Conservation (phyloP, 2,329 filamentous ascomycete species). For the Endoconidiophora laricicola region DNA sequence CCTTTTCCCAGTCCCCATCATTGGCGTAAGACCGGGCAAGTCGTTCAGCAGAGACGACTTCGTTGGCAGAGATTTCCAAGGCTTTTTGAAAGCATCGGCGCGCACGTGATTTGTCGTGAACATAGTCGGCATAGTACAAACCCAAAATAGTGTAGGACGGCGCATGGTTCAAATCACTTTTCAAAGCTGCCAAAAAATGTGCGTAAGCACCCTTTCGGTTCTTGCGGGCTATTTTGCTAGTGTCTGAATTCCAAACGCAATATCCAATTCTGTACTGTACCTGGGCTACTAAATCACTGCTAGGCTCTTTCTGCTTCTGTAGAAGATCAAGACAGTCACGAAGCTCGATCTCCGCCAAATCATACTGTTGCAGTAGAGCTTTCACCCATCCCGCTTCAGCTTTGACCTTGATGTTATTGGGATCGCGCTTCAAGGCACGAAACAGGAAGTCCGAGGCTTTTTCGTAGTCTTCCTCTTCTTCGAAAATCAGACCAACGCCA, state of each 20-base stretch:
- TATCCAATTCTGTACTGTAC: conserved; percentile 74
- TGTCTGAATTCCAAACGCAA: conserved; percentile 72
- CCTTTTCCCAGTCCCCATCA: conserved; percentile 86
- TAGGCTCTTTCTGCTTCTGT: conserved; percentile 39
- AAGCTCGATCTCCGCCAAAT: conserved; percentile 49
- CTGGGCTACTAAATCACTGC: conserved; percentile 56
- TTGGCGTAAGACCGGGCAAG: conserved; percentile 77
- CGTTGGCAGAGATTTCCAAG: conserved; percentile 75
- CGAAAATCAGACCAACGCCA: conserved; percentile 77
- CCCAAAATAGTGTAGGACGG: conserved; percentile 85
- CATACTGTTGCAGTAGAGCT: conserved; percentile 62
- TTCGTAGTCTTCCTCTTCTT: conserved; percentile 79
- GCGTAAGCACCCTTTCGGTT: conserved; percentile 68
- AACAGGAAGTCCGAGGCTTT: conserved; percentile 67
- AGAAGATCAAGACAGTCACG: conserved; percentile 52
- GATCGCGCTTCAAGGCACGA: conserved; percentile 57
- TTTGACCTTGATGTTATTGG: conserved; percentile 58
- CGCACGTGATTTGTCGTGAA: conserved; percentile 69
- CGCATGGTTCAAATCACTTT: conserved; percentile 73
- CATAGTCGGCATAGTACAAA: conserved; percentile 81
- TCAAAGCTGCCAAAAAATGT: conserved; percentile 68
- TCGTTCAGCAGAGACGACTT: conserved; percentile 73
- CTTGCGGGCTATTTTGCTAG: conserved; percentile 57
- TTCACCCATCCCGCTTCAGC: conserved; percentile 88
- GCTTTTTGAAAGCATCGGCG: conserved; percentile 93